Base-by-base conservation (phyloP, 2,329 filamentous ascomycete species). In the Fusarium siculi region DNA sequence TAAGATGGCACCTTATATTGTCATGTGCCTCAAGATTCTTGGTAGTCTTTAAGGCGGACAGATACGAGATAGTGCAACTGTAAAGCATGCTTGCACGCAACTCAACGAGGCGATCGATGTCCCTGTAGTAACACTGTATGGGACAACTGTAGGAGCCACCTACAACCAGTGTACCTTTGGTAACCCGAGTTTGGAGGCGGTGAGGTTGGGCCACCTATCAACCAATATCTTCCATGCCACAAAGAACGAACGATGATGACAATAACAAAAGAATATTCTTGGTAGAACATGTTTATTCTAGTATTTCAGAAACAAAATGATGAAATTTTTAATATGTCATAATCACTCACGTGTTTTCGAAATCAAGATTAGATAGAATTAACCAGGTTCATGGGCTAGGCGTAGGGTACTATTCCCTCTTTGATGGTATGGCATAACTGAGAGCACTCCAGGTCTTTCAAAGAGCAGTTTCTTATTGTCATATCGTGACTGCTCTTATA, bases 11-110 rank as follows among this genome's bases (percentile, higher is more conserved):
- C 71, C 49, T 75, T 66, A 37, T 52, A n/a, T 60, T 55, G 25
- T 63, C 64, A 58, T 77, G 72, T 63, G 65, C 43, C 28, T 40
- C 70, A 21, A 54, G 37, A 67, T 53, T 70, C 23, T 49, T 32
- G 28, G 25, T 25, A 74, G 23, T 76, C 53, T 16, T 74, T 49
- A 62, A 34, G 56, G 59, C n/a, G 60, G 68, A 23, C 56, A 65
- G 43, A 74, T 66, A 34, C 60, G 67, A 66, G 61, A 67, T 21
- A 61, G 67, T 49, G 47, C 60, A 15, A 68, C 70, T 28, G 60
- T 54, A 66, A 39, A 54, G 18, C 63, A 54, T 37, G 44, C 47
- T n/a, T 69, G 64, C 65, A 44, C 56, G 21, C 67, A 54, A 7
- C 64, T 61, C 28, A 47, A 53, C 23, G 9, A 62, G 63, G 64